These are phyloP conservation scores for Blastocystis sp. DNA, from an alignment of 352 stramenopile species.

Conservation along the genomic window DNA sequence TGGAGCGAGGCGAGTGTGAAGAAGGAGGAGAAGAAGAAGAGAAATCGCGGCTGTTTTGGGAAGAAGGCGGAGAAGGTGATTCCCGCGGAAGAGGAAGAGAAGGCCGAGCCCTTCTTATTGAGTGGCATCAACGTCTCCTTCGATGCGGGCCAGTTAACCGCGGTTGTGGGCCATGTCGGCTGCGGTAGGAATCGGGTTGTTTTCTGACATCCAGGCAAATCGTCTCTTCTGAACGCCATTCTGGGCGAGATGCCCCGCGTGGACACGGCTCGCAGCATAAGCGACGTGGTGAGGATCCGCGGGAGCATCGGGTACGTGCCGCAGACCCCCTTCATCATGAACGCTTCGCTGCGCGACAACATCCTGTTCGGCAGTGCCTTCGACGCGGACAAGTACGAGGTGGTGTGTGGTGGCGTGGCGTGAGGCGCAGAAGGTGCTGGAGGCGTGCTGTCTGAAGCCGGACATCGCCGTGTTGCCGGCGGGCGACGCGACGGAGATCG, in stretches of 20 bases:
- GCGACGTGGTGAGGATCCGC: slow-evolving; percentile 75
- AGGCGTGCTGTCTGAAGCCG: slow-evolving; percentile 78
- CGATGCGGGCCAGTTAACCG: slow-evolving; percentile 77
- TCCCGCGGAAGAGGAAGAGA: neutral
- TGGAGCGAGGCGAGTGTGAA: neutral
- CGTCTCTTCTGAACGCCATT: slow-evolving; percentile 76
- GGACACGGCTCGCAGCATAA: slow-evolving; percentile 30
- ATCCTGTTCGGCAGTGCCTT: too few species aligned
- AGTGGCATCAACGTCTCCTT: slow-evolving; percentile 76
- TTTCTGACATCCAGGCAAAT: slow-evolving; percentile 71
- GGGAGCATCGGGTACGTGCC: slow-evolving; percentile 87
- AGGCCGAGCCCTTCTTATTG: slow-evolving; percentile 32
- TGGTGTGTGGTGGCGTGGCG: too few species aligned
- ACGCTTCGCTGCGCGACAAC: slow-evolving; percentile 76
- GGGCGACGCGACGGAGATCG: slow-evolving; percentile 92
- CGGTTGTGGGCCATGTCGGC: slow-evolving; percentile 79
- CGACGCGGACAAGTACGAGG: slow-evolving; percentile 77
- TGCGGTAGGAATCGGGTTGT: slow-evolving; percentile 73
- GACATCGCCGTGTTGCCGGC: slow-evolving; percentile 84
- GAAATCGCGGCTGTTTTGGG: too few species aligned
- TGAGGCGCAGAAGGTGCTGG: neutral
- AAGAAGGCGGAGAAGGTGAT: neutral
- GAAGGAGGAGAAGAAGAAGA: too few species aligned
- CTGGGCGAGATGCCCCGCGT: slow-evolving; percentile 78
- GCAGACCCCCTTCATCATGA: slow-evolving; percentile 92